Conservation (phyloP, 228 moss, liverwort and hornwort species). For the Sphagnum fallax region DNA sequence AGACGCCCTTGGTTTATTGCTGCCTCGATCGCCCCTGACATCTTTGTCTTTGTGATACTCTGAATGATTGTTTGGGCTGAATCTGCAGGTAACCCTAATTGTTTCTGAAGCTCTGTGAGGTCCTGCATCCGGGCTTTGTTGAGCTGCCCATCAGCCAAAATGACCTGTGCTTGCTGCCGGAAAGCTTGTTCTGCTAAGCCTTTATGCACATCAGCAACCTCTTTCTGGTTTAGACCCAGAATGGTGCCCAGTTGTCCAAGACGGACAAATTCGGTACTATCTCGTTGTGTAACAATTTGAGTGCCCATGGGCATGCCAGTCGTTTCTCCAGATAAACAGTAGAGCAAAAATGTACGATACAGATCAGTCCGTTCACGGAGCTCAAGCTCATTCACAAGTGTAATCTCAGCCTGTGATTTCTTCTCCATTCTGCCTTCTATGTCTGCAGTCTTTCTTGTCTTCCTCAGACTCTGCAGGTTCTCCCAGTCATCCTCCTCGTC, state of each 20-base stretch:
- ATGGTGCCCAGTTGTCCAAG: constrained; percentile 90
- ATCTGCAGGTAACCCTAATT: constrained; percentile 87
- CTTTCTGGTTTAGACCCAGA: constrained; percentile 63
- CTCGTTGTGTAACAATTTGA: constrained; percentile 92
- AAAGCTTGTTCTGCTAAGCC: constrained; percentile 97
- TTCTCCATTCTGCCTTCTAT: constrained; percentile 86
- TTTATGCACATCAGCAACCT: constrained; percentile 91
- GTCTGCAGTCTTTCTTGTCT: constrained; percentile 86
- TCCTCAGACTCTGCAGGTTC: constrained; percentile 78
- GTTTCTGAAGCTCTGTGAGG: constrained; percentile 85
- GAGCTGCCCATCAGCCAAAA: constrained; percentile 93
- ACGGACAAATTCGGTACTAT: constrained; percentile 86
- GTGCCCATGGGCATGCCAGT: constrained; percentile 99
- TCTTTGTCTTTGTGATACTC: constrained; percentile 79
- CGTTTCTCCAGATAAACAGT: constrained; percentile 91
- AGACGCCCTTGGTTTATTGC: constrained; percentile 96
- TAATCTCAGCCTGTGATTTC: constrained; percentile 84
- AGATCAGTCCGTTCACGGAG: constrained; percentile 77
- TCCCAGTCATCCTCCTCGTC: constrained; percentile 73
- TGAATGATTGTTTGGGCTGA: constrained; percentile 90
- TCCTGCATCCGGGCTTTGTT: constrained; percentile 90
- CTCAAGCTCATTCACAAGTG: constrained; percentile 68
- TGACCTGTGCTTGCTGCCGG: constrained; percentile 95
- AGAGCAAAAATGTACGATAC: constrained; percentile 76
- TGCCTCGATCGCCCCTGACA: constrained; percentile 96